phyloP scores from a whole-genome alignment of 495 filamentous ascomycete genomes.

The Diplogelasinospora grovesii region DNA sequence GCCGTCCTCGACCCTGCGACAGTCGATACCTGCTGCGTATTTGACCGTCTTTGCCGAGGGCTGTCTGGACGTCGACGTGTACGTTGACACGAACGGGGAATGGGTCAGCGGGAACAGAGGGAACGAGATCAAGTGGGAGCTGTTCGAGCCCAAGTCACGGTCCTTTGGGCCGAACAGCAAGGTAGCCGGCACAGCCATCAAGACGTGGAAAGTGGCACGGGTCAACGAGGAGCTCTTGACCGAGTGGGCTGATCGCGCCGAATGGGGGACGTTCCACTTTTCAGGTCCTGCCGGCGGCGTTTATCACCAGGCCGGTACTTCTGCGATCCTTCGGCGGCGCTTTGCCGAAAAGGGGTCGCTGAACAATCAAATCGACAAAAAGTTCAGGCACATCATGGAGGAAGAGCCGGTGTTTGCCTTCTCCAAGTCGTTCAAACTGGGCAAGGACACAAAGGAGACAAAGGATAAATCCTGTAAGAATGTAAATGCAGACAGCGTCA shows the following conservation, averaged over 20 bases:
- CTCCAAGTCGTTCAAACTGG: constrained; percentile 64
- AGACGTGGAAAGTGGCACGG: constrained; percentile 57
- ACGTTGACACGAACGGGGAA: constrained; percentile 82
- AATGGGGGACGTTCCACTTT: constrained; percentile 85
- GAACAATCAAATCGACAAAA: constrained; percentile 47
- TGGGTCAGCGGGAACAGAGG: constrained; percentile 75
- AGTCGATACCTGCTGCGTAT: constrained; percentile 87
- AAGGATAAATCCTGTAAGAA: no score
- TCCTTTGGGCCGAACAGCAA: constrained; percentile 5
- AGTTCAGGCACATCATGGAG: constrained; percentile 68
- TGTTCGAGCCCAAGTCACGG: constrained; percentile 34
- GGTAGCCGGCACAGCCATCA: constrained; percentile 27
- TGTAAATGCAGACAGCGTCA: constrained; percentile 58
- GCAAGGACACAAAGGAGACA: constrained; percentile 22
- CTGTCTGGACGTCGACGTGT: constrained; percentile 67
- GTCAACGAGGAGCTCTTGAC: constrained; percentile 61
- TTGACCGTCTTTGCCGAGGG: constrained; percentile 69
- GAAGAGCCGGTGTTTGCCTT: constrained; percentile 90
- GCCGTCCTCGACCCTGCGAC: constrained; percentile 81
- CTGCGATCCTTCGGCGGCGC: constrained; percentile 56
- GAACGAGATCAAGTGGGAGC: constrained; percentile 63
- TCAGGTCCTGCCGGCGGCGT: constrained; percentile 62
- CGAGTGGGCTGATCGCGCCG: constrained; percentile 68
- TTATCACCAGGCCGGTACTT: constrained; percentile 62
- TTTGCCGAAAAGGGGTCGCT: constrained; percentile 69